These are phyloP conservation scores for Tuber melanosporum DNA, from an alignment of 495 filamentous ascomycete genomes.

Conservation along the genomic window DNA sequence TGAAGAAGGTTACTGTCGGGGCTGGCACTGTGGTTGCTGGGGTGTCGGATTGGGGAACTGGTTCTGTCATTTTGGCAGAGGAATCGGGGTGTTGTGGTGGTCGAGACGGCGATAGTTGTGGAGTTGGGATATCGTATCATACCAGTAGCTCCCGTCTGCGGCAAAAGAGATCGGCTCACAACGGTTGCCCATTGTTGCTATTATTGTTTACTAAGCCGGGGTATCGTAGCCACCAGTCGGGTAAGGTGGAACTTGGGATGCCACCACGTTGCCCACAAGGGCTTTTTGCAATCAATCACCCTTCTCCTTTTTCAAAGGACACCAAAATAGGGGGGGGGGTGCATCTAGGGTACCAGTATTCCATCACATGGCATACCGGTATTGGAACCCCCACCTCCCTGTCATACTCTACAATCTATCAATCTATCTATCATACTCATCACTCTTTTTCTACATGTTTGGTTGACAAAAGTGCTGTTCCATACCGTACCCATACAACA, in stretches of 20 bases:
- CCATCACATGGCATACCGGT: not conserved
- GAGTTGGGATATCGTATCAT: not conserved
- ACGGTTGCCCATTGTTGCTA: not conserved
- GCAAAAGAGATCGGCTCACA: not conserved
- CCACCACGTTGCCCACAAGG: not conserved
- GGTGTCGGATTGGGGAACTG: slow-evolving; percentile 2
- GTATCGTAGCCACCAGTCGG: not conserved
- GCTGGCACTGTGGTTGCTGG: slow-evolving; percentile 25
- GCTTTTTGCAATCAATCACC: not conserved
- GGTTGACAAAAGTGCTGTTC: not conserved
- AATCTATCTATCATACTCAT: not conserved
- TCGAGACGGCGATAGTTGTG: not conserved
- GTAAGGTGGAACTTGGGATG: not conserved
- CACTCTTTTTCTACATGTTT: slow-evolving; percentile 4
- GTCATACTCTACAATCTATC: not conserved
- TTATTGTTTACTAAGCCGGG: not conserved
- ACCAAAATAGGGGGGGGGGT: not conserved
- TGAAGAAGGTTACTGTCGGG: slow-evolving; percentile 64
- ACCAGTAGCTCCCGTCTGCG: not conserved
- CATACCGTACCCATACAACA: not conserved
- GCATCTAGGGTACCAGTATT: not conserved
- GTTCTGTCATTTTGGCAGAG: slow-evolving; percentile 3
- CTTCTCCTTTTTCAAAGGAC: not conserved
- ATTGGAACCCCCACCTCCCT: not conserved
- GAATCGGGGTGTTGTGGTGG: not conserved